Evolutionary conservation across 192 early-diverging fungal species (phyloP), one percentile per base, ranked within the genome.

Genomic region (Chytriomyces sp.): DNA sequence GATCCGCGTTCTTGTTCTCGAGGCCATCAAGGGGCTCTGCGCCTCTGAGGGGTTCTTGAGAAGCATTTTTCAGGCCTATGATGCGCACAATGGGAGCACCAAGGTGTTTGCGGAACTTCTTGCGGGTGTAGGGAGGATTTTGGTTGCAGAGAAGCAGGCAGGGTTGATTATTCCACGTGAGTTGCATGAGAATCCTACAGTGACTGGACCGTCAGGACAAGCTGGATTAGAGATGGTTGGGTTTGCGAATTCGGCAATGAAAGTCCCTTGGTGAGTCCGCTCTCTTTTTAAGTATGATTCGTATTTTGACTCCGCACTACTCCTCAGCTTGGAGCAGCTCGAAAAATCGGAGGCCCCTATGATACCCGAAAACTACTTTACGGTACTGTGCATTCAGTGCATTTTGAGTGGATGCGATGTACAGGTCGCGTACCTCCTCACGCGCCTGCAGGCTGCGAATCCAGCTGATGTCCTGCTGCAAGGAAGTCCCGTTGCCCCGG

Each of bases 301-400:
- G 4, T 41, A 10, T 32, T 31, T 33, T 59, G 55, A 69, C 39
- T 4, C 3, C 22, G 4, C 34, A 19, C 39, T 12, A 65, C 2
- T 74, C 19, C 14, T 32, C 59, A 85, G 93, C 75, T 78, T 96
- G 59, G 92, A 94, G 79, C 93, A 94, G 77, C 85, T 99, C 33
- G 98, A 99, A 74, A 98, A 97, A 76, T 80, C 86, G 6, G 95
- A 96, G 14, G 91, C 95, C 25, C 98, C 98, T 3, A 56, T 76
- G 0, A 86, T 96, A 26, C 95, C 98, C 0, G 94, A 95, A 26
- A 92, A 90, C 3, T 99, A 99, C 70, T 70, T 94, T 39, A 89
- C 91, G 44, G 90, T 89, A 65, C 79, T 98, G 10, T 86, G 92
- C 0, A 77, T 94, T n/a, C 73, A 88, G 19, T 88, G 90, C 61